Evolutionary conservation across 768 basidiomycete genomes (phyloP), one percentile per base, ranked within the genome.

Genomic region (Phlebiopsis gigantea): DNA sequence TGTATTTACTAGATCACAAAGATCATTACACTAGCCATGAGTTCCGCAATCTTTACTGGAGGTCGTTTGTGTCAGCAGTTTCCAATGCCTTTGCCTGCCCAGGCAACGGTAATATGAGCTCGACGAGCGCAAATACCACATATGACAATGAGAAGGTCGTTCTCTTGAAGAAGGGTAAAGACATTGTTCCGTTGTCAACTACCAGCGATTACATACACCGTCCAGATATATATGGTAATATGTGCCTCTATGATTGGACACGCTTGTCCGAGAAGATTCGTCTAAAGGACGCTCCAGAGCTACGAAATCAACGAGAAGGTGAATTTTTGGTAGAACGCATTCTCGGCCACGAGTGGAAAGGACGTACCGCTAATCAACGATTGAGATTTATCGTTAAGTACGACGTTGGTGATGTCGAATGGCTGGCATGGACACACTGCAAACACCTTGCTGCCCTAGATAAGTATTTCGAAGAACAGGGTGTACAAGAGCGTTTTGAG

Each of bases 181-280:
- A 43, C n/a, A 8, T 58, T 15, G 46, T 58, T 15, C 24, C 22
- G 7, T 4, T 19, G 1, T 41, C 7, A 12, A 30, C 52, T n/a
- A 15, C 46, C 2, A 43, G 14, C 17, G 61, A 62, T 41, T 62
- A 56, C 26, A 57, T 65, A 0, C 64, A 64, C 46, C 25, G 65
- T 4, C 63, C 59, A 1, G 0, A 25, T 9, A 43, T 39, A 15
- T 62, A 62, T 28, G 54, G 61, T 1, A 14, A 44, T 49, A 46
- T 64, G 4, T 52, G 34, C 25, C 47, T 68, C 5, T 67, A 66
- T 60, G 63, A 66, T 24, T 68, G 61, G 61, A 26, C 68, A 10
- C 45, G 58, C 42, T 15, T 56, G 21, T 52, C 34, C 3, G 19
- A 28, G 2, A 61, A 60, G 46, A 45, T 43, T 28, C 39, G 5